Evolutionary conservation across 2,329 filamentous ascomycete genomes (phyloP), one percentile per base, ranked within the genome.

Genomic region (Elsinoe necatrix): DNA sequence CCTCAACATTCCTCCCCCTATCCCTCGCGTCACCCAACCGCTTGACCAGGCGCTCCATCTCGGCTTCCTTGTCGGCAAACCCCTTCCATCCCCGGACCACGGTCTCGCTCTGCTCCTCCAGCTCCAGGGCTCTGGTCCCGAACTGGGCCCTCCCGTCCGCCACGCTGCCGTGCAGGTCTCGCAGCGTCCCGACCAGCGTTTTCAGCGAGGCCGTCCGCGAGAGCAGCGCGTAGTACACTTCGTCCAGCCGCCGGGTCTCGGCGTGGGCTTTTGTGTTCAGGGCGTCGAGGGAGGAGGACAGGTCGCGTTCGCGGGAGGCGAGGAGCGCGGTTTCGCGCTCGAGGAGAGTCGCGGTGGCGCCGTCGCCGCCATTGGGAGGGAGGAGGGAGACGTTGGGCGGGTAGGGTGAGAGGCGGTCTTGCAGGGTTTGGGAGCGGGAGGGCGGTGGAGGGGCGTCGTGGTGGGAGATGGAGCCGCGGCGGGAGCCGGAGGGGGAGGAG

Each of bases 51-150:
- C 73, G 72, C 57, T 79, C 71, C 58, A 92, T 84, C 29, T 79
- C 80, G 59, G 74, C 70, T 65, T 87, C 78, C 66, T 90, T 86
- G 39, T 78, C 73, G 56, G 83, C 74, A 58, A 90, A 87, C 43
- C 79, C 75, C 14, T 80, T 78, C 31, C 68, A 65, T 56, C 69
- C 66, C 58, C 72, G 73, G 45, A 77, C 77, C 62, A 77, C 79
- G 18, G 76, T 73, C 72, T 51, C 77, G 39, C 89, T 76, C 66
- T 95, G 89, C 65, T 85, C 86, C 65, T 96, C 89, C 25, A 95
- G 76, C 63, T 91, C 85, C 62, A 92, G 71, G 0, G 65, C 77
- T 52, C 87, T 83, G 16, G 71, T 69, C 57, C 78, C 72, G 64
- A 91, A 90, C 47, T 73, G 75, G 14, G 72, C 71, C 59, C 80